A percentile compares a stretch with the other conserved stretches of the same genome.
These are phyloP conservation scores for Aureobasidium sp. DNA, from an alignment of 2,329 filamentous ascomycete genomes.

Conservation along the genomic window DNA sequence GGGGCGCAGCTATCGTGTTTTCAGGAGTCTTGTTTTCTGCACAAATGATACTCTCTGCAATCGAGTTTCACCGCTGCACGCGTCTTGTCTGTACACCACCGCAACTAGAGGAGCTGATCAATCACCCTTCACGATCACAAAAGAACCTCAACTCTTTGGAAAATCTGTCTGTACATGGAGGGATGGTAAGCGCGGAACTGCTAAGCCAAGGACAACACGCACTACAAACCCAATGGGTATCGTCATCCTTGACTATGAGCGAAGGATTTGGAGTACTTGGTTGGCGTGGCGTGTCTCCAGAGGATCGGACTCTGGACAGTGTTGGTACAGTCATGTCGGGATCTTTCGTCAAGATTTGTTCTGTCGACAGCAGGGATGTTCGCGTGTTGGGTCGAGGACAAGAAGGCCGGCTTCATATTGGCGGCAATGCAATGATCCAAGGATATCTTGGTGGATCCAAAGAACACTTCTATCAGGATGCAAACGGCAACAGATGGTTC, in stretches of 20 bases:
- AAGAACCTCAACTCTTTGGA: background rate
- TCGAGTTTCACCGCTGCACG: background rate
- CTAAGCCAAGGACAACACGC: background rate
- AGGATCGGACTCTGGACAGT: background rate
- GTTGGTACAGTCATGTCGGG: background rate
- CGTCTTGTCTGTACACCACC: background rate
- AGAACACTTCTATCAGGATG: background rate
- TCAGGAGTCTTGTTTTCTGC: background rate
- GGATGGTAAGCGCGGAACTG: background rate
- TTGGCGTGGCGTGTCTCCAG: background rate
- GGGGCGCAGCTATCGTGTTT: background rate
- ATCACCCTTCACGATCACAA: background rate
- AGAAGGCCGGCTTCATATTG: constrained; percentile 1
- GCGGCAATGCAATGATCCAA: background rate
- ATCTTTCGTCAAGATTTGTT: background rate
- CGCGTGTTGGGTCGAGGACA: background rate
- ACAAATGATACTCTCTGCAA: background rate
- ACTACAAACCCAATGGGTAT: background rate
- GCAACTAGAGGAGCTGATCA: background rate
- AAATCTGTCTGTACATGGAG: background rate
- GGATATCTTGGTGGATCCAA: background rate
- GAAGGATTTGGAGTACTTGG: background rate
- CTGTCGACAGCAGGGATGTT: background rate
- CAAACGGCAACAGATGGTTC: background rate
- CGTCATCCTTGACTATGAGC: background rate